phyloP scores from a whole-genome alignment of 2,329 filamentous ascomycete species.

The Cryoendolithus antarcticus region DNA sequence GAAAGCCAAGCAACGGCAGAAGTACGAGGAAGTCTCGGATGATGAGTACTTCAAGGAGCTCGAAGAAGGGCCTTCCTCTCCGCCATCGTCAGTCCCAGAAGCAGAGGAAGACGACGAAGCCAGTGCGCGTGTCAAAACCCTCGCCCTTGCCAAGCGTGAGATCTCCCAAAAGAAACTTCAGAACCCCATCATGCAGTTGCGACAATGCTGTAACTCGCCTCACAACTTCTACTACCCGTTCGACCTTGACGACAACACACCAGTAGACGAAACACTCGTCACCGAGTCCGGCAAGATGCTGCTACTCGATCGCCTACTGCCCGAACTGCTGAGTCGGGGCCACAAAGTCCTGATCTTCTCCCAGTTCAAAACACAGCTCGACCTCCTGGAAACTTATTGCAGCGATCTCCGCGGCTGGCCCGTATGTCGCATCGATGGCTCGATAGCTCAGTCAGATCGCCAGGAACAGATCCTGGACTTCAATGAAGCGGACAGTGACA shows the following conservation, averaged over 20 bases:
- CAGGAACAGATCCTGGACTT: conserved; percentile 38
- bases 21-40: conserved; percentile 62
- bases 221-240: conserved; percentile 97
- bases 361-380: conserved; percentile 88
- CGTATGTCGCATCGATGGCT: conserved; percentile 82
- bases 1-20: conserved; percentile 43
- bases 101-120: conserved; percentile 45
- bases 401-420: conserved; percentile 64
- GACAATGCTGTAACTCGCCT: conserved; percentile 82
- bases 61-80: conserved; percentile 41
- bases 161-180: conserved; percentile 85
- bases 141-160: conserved; percentile 73
- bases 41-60: conserved; percentile 72
- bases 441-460: conserved; percentile 55
- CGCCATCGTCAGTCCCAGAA: conserved; percentile 28
- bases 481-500: conserved; percentile 28
- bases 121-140: conserved; percentile 50
- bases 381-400: conserved; percentile 82
- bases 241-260: conserved; percentile 43
- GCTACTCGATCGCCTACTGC: conserved; percentile 74
- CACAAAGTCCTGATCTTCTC: conserved; percentile 96
- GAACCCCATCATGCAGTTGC: conserved; percentile 83
- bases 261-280: conserved; percentile 67
- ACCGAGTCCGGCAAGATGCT: conserved; percentile 93
- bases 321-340: conserved; percentile 55